Base-by-base conservation (phyloP, 164 flowering plant genomes). In the Paratinospora sagittata region DNA sequence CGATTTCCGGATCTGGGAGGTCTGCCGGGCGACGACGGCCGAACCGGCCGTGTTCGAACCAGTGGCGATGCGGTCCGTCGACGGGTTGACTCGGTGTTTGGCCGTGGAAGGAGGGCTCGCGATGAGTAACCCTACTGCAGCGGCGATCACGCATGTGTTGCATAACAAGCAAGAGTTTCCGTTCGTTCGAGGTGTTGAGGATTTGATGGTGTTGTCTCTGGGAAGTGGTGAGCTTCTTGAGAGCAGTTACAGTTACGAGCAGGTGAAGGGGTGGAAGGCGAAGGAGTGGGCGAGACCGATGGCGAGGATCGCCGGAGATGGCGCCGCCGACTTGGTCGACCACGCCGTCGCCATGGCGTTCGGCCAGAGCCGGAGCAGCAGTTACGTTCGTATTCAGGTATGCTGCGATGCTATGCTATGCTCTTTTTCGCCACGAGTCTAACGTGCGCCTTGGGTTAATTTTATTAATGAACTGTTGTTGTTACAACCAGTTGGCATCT, bases 121-220 rank as follows among this genome's bases (percentile, higher is more conserved):
- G 23, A 95, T 92, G 99, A 88, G 85, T 70, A 95, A 92, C 77
- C 99, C 99, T 11, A 79, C 97, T 3, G 87, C 96, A 27, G 97
- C 99, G 10, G 98, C 99, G 3, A 91, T 95, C 47, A 95, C 98
- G 52, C 99, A 95, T 84, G 99, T 95, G 83, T 79, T 95, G 69
- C 97, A 95, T 71, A 95, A 95, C 81, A 92, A 92, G 78, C 92
- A 91, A 77, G 99, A 95, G 84, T 95, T 95, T 57, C 99, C 99
- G 33, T 87, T 86, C 77, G 97, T 92, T 62, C 79, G 96, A 64
- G 99, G 99, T 8, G 94, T 91, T 16, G 97, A 92, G 88, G 98
- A 92, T 72, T 69, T 94, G 70, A 47, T 92, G 83, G 97, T 94
- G 26, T 79, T 92, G 70, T 94, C 97, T 0, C 45, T 92, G 0